Percentiles rank a stretch among this genome's conserved stretches.
Conservation (phyloP, 768 basidiomycete genomes). For the Polyporus arcularius region DNA sequence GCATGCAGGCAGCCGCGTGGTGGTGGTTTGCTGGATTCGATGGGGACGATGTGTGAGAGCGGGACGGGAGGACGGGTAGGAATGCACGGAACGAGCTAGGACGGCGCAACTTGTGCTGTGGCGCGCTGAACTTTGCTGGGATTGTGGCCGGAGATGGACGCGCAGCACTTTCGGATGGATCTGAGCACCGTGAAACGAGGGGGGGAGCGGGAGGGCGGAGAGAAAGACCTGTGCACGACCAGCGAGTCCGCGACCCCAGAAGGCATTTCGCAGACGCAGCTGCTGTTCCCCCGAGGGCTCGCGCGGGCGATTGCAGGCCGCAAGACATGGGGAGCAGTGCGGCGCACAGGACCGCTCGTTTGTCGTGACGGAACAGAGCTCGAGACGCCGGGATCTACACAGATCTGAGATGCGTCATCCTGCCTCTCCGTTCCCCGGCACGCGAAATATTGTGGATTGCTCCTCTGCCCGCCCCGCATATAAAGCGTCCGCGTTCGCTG, state of each 20-base stretch:
- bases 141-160: background rate
- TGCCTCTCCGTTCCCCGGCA: conserved; percentile 11
- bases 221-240: background rate
- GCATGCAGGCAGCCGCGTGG: conserved; percentile 13
- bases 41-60: conserved; percentile 3
- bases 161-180: background rate
- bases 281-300: no score
- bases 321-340: background rate
- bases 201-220: background rate
- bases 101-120: background rate
- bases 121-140: background rate
- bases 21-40: background rate
- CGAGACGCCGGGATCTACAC: background rate
- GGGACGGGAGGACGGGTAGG: conserved; percentile 3
- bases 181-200: background rate
- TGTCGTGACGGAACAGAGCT: background rate
- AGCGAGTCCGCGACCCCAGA: no score
- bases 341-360: no score
- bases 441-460: conserved; percentile 14
- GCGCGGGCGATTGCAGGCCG: background rate
- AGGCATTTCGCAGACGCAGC: background rate
- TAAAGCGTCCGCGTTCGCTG: background rate
- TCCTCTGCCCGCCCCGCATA: conserved; percentile 7
- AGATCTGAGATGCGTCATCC: conserved; percentile 11
- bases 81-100: conserved; percentile 10